These are phyloP conservation scores for Trichoderma sp. DNA, from an alignment of 2,329 filamentous ascomycete genomes.

Conservation along the genomic window DNA sequence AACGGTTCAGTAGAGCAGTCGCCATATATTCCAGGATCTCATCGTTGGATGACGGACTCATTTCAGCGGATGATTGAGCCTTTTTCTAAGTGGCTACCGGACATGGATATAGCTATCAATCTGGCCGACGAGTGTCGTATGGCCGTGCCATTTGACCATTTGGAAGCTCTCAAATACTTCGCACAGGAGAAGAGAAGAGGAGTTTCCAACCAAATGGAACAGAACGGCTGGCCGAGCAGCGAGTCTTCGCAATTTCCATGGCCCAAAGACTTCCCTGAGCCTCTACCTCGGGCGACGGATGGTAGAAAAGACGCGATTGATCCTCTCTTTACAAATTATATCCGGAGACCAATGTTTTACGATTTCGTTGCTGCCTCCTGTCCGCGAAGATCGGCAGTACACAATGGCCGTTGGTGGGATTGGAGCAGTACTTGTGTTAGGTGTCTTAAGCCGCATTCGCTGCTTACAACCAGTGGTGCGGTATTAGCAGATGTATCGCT, in stretches of 20 bases:
- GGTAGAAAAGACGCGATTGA: background rate
- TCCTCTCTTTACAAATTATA: conserved; percentile 26
- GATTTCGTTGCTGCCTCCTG: conserved; percentile 44
- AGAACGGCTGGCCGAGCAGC: background rate
- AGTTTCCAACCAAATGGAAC: background rate
- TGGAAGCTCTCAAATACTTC: conserved; percentile 61
- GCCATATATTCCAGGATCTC: conserved; percentile 34
- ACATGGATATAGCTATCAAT: conserved; percentile 81
- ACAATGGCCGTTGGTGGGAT: conserved; percentile 43
- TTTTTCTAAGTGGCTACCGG: conserved; percentile 69
- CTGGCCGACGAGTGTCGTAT: conserved; percentile 65
- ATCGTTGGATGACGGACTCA: conserved; percentile 41
- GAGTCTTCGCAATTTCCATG: conserved; percentile 18
- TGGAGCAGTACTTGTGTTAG: conserved; percentile 35
- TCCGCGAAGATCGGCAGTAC: conserved; percentile 48
- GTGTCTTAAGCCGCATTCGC: conserved; percentile 41
- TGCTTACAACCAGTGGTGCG: conserved; percentile 32
- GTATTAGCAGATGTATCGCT: conserved; percentile 58
- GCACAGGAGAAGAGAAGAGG: conserved; percentile 29
- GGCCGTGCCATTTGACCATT: conserved; percentile 58
- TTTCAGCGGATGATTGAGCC: conserved; percentile 63
- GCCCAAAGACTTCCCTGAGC: conserved; percentile 24
- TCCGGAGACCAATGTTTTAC: conserved; percentile 37
- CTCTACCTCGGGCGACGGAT: background rate
- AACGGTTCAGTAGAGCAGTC: conserved; percentile 56